Conservation (phyloP, 345 rosid species). For the Psidium guajava region DNA sequence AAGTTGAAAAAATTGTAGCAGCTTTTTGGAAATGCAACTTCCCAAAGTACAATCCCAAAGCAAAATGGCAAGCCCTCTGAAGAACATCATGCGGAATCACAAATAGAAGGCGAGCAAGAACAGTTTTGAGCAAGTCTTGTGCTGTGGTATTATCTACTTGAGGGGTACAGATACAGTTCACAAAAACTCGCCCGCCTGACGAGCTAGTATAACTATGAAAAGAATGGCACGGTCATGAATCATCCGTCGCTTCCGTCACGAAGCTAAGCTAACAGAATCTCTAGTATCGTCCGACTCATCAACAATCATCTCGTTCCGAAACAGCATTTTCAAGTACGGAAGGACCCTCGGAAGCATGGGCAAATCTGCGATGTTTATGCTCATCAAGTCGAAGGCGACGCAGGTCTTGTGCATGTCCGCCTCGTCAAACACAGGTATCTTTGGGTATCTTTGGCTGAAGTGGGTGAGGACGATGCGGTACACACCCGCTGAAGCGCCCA, state of each 20-base stretch:
- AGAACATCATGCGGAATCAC: neutral
- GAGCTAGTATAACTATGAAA: neutral
- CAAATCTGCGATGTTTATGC: constrained; percentile 75
- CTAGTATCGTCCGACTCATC: constrained; percentile 56
- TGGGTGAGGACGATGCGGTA: constrained; percentile 83
- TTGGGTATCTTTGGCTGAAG: constrained; percentile 97
- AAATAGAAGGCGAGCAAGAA: neutral
- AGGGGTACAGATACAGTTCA: neutral
- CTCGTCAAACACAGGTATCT: constrained; percentile 73
- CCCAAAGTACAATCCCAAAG: no score
- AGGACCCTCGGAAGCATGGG: constrained; percentile 71
- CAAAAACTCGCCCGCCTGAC: neutral
- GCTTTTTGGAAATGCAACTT: no score
- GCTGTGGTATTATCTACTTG: neutral
- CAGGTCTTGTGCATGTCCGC: constrained; percentile 81
- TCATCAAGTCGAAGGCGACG: constrained; percentile 91
- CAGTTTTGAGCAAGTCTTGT: neutral
- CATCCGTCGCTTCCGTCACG: neutral
- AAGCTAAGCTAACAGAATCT: neutral
- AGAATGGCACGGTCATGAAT: neutral
- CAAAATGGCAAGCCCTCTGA: neutral
- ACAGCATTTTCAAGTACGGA: constrained; percentile 71
- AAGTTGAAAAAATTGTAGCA: no score
- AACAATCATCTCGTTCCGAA: constrained; percentile 50
- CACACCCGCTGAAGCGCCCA: constrained; percentile 51